A percentile compares a stretch with the other conserved stretches of the same genome.
These are phyloP conservation scores for Auriscalpium vulgare DNA, from an alignment of 768 basidiomycete species.

Conservation along the genomic window DNA sequence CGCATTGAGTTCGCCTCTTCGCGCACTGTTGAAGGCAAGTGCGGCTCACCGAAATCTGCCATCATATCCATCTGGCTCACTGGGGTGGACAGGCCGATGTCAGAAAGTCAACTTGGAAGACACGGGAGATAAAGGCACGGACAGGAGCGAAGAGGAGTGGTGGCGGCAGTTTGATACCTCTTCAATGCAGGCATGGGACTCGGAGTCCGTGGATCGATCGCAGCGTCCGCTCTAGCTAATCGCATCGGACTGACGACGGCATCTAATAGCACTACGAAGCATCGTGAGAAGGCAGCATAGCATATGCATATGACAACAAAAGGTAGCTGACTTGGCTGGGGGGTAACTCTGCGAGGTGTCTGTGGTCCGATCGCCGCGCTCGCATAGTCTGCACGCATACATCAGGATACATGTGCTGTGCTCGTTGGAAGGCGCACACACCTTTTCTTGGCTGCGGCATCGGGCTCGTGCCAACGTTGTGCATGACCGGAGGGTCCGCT, in stretches of 20 bases:
- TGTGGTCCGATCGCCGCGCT: background rate
- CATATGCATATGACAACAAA: background rate
- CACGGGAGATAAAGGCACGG: no score
- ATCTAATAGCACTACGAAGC: background rate
- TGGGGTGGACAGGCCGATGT: background rate
- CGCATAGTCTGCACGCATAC: background rate
- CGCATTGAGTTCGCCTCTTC: background rate
- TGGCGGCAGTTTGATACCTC: background rate
- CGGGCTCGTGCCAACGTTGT: background rate
- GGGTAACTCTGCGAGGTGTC: background rate
- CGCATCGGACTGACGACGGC: background rate
- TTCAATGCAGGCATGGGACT: background rate
- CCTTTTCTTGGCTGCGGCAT: background rate
- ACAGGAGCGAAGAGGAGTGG: no score
- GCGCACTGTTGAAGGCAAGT: background rate
- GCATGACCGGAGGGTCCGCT: background rate
- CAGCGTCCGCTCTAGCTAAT: background rate
- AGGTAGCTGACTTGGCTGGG: background rate
- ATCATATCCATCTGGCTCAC: no score
- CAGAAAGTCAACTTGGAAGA: background rate
- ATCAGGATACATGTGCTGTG: background rate
- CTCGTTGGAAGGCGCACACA: background rate
- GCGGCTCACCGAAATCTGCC: background rate
- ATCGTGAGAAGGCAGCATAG: background rate
- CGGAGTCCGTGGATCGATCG: background rate